A percentile compares a stretch with the other conserved stretches of the same genome.
Evolutionary conservation across 495 filamentous ascomycete genomes (phyloP).

Genomic region (Friedmanniomyces endolithicus): DNA sequence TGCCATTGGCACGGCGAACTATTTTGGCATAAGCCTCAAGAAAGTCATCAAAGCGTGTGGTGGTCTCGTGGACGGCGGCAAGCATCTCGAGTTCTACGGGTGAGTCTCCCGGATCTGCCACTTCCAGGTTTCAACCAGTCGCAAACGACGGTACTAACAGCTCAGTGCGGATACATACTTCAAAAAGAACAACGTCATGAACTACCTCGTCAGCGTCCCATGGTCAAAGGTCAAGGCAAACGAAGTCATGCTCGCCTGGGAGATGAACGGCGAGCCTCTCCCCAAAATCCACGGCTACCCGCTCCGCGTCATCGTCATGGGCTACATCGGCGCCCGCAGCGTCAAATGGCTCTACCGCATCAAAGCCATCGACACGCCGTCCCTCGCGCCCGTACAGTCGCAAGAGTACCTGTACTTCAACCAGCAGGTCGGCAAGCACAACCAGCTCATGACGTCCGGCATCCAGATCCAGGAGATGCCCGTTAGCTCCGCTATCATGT

Average conservation of each 20-base stretch:
- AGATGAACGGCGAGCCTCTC: constrained; percentile 56
- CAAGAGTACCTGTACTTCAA: constrained; percentile 50
- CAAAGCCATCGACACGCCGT: constrained; percentile 37
- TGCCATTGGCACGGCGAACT: constrained; percentile 53
- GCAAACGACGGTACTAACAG: too few relatives aligned
- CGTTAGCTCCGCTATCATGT: constrained; percentile 47
- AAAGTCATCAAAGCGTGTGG: constrained; percentile 56
- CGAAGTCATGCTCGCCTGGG: constrained; percentile 57
- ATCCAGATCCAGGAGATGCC: constrained; percentile 56
- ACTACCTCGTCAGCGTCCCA: constrained; percentile 52
- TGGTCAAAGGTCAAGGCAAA: constrained; percentile 51
- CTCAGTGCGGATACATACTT: constrained; percentile 59
- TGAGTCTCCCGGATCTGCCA: too few relatives aligned
- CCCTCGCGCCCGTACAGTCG: constrained; percentile 29
- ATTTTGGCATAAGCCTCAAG: constrained; percentile 50
- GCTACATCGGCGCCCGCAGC: constrained; percentile 48
- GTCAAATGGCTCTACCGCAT: constrained; percentile 48
- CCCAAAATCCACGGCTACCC: constrained; percentile 55
- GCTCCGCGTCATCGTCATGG: constrained; percentile 47
- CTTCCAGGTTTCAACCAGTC: too few relatives aligned
- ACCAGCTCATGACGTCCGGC: constrained; percentile 28
- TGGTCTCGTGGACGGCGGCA: constrained; percentile 40
- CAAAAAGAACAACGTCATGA: constrained; percentile 47
- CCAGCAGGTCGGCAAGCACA: constrained; percentile 49
- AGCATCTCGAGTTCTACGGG: constrained; percentile 53